phyloP scores from a whole-genome alignment of 2,329 filamentous ascomycete species.

The Claviceps quebecensis region DNA sequence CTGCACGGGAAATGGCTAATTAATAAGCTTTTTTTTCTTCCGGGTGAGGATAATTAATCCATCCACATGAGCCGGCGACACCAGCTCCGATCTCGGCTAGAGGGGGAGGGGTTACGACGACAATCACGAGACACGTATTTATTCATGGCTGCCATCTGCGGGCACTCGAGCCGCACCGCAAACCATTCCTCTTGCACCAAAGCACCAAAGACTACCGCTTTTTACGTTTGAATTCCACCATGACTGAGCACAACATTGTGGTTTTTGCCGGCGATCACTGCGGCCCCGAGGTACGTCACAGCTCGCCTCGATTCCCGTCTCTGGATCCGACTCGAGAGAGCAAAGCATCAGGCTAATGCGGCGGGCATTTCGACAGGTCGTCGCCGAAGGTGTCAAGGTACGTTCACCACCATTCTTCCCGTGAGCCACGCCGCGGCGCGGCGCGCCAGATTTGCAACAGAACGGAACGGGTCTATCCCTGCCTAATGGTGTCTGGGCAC shows the following conservation, averaged over 20 bases:
- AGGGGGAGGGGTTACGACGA: slow-evolving; percentile 4
- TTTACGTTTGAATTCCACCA: slow-evolving; percentile 16
- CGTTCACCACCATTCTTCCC: background rate
- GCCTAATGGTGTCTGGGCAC: background rate
- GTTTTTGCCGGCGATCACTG: slow-evolving; percentile 72
- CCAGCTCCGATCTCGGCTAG: slow-evolving; percentile 6
- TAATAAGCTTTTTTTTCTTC: background rate
- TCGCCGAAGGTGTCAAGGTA: slow-evolving; percentile 74
- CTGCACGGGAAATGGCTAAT: background rate
- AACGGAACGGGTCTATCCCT: background rate
- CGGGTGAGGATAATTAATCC: too few relatives aligned
- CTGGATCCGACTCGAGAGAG: slow-evolving; percentile 7
- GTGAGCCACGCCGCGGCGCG: background rate
- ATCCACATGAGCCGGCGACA: background rate
- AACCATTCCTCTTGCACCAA: background rate
- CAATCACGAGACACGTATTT: background rate
- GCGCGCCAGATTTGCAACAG: background rate
- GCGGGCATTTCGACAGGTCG: slow-evolving; percentile 37
- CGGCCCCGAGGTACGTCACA: slow-evolving; percentile 56
- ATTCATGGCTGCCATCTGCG: background rate
- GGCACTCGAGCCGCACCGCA: background rate
- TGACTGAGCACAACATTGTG: slow-evolving; percentile 61
- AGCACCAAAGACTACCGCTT: background rate
- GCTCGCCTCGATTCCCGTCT: slow-evolving; percentile 6
- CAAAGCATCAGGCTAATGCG: slow-evolving; percentile 9